Evolutionary conservation across 1,139 yeast species (phyloP).

Genomic region (Debaryomyces sp.): DNA sequence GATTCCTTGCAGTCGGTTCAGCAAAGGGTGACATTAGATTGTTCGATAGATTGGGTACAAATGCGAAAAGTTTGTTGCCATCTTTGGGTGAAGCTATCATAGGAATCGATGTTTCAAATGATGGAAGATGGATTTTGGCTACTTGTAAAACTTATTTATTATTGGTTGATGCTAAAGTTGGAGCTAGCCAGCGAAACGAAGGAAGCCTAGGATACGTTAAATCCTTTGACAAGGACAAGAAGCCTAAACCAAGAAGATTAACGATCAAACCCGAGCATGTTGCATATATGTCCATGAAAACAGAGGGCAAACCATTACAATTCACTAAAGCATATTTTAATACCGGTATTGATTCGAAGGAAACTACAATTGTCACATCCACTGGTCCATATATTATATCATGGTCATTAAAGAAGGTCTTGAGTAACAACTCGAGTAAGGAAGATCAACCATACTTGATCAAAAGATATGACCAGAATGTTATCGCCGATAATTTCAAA

Average conservation of each 20-base stretch:
- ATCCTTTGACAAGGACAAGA: conserved; percentile 63
- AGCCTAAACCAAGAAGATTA: conserved; percentile 71
- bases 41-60: conserved; percentile 68
- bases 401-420: conserved; percentile 71
- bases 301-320: conserved; percentile 48
- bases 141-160: conserved; percentile 74
- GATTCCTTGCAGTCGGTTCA: conserved; percentile 77
- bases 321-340: conserved; percentile 82
- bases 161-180: conserved; percentile 65
- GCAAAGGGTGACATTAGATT: conserved; percentile 74
- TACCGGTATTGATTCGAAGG: conserved; percentile 62
- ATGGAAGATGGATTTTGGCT: conserved; percentile 81
- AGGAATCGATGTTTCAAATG: conserved; percentile 72
- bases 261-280: conserved; percentile 73
- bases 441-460: conserved; percentile 58
- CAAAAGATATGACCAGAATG: conserved; percentile 60
- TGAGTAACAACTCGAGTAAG: conserved; percentile 42
- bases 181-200: conserved; percentile 58
- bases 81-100: conserved; percentile 76
- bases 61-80: conserved; percentile 78
- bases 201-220: conserved; percentile 67
- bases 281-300: conserved; percentile 58
- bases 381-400: conserved; percentile 80
- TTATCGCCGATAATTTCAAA: conserved; percentile 78
- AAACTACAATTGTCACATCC: conserved; percentile 73